Percentiles rank a stretch among this genome's conserved stretches.
Conservation (phyloP, 2,329 filamentous ascomycete genomes). For the Sporothrix curviconia region DNA sequence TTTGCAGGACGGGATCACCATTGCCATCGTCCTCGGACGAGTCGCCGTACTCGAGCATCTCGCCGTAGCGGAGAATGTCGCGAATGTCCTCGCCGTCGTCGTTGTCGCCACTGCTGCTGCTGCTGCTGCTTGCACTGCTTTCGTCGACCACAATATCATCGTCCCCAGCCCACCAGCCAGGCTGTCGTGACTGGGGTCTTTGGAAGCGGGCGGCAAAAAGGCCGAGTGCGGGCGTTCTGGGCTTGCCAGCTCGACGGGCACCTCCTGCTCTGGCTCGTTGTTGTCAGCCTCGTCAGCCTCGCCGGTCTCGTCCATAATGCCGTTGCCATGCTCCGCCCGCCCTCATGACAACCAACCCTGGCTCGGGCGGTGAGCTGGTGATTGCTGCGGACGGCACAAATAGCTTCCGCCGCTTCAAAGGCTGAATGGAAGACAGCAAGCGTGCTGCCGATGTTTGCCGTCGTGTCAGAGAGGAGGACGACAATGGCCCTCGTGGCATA, state of each 20-base stretch:
- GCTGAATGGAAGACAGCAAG: slow-evolving; percentile 4
- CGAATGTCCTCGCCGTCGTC: slow-evolving; percentile 7
- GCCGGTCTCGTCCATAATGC: neutral
- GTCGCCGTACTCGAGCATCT: slow-evolving; percentile 8
- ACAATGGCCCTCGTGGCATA: no score
- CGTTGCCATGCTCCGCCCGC: no score
- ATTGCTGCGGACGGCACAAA: slow-evolving; percentile 10
- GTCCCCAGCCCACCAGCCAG: neutral
- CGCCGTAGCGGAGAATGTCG: slow-evolving; percentile 11
- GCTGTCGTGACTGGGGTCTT: neutral
- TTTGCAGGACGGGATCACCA: no score
- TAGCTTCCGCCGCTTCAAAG: slow-evolving; percentile 15
- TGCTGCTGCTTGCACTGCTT: neutral
- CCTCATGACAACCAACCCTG: no score
- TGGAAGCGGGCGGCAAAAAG: neutral
- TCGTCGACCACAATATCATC: slow-evolving; percentile 4
- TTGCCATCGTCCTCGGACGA: neutral
- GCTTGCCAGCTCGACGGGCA: no score
- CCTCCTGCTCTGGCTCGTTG: neutral
- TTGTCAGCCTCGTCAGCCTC: neutral
- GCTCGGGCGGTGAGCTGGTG: neutral
- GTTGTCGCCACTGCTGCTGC: neutral
- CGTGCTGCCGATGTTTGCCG: neutral
- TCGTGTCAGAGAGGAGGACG: neutral
- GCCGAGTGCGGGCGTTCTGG: no score